A percentile compares a stretch with the other conserved stretches of the same genome.
phyloP scores from a whole-genome alignment of 352 stramenopile species.

The Phytopythium oedochilum region DNA sequence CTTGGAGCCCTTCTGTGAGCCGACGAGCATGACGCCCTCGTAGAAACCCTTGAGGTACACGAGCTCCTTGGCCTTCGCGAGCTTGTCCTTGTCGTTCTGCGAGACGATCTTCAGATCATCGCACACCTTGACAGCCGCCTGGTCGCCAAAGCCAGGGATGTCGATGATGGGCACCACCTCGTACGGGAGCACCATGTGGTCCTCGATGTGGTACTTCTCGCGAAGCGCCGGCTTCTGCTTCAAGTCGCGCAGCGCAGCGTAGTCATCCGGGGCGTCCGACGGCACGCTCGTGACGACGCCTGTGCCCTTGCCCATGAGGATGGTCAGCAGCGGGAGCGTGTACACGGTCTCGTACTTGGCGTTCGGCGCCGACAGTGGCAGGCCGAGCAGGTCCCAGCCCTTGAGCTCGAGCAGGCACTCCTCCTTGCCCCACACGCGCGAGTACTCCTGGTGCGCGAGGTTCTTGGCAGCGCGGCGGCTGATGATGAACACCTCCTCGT shows the following conservation, averaged over 20 bases:
- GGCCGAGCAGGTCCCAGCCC: constrained; percentile 95
- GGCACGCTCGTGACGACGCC: constrained; percentile 99
- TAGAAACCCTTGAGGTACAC: constrained; percentile 99
- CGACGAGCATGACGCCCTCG: constrained; percentile 97
- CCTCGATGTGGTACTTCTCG: constrained; percentile 97
- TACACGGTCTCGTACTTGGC: constrained; percentile 98
- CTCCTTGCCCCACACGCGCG: constrained; percentile 84
- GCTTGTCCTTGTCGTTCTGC: constrained; percentile 99
- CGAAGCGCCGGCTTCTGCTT: constrained; percentile 98
- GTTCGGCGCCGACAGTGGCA: constrained; percentile 95
- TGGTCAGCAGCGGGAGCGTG: constrained; percentile 98
- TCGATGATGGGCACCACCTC: constrained; percentile 99
- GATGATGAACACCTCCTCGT: constrained; percentile 96
- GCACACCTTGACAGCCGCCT: constrained; percentile 94
- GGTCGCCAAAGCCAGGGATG: constrained; percentile 97
- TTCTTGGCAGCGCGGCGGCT: constrained; percentile 91
- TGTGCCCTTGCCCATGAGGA: constrained; percentile 99
- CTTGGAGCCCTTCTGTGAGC: constrained; percentile 94
- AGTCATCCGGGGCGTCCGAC: constrained; percentile 99
- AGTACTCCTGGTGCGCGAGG: constrained; percentile 94
- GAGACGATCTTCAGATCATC: constrained; percentile 98
- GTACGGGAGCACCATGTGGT: constrained; percentile 98
- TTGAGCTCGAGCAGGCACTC: constrained; percentile 90
- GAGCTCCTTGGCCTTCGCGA: constrained; percentile 97
- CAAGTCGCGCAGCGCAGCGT: constrained; percentile 97